Percentiles rank a stretch among this genome's conserved stretches.
phyloP scores from a whole-genome alignment of 2,329 filamentous ascomycete genomes.

The Fusarium falciforme region DNA sequence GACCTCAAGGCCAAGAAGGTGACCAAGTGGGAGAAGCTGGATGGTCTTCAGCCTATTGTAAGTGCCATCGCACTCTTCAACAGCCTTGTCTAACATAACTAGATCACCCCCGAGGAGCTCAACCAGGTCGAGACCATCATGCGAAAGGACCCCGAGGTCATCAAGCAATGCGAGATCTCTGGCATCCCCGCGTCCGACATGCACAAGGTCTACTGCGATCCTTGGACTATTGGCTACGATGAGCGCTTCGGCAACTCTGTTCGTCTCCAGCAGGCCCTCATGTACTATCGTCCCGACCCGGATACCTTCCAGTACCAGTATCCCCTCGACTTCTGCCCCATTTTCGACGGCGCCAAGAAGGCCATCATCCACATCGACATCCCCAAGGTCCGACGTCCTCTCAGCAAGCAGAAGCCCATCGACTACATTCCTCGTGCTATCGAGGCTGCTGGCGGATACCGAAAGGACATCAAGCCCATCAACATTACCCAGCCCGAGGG shows the following conservation, averaged over 20 bases:
- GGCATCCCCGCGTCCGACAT: constrained; percentile 86
- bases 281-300: constrained; percentile 90
- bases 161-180: constrained; percentile 87
- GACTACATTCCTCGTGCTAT: constrained; percentile 84
- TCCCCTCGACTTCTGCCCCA: constrained; percentile 93
- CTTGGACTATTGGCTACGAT: constrained; percentile 96
- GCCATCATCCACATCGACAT: constrained; percentile 87
- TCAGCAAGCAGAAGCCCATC: constrained; percentile 77
- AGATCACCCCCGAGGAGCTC: constrained; percentile 93
- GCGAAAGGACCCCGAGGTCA: constrained; percentile 84
- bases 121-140: constrained; percentile 81
- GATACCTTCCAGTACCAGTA: constrained; percentile 93
- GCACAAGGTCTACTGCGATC: constrained; percentile 96
- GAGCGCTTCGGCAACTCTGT: constrained; percentile 84
- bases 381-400: constrained; percentile 78
- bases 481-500: constrained; percentile 90
- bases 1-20: constrained; percentile 76
- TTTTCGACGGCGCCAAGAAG: constrained; percentile 84
- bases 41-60: constrained; percentile 84
- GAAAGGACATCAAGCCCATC: constrained; percentile 84
- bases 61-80: constrained; percentile 35
- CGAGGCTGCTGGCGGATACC: constrained; percentile 78
- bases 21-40: constrained; percentile 78
- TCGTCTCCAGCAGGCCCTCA: constrained; percentile 89
- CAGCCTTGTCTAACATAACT: constrained; percentile 11